Evolutionary conservation across 129 eudicot genomes (phyloP), one percentile per base, ranked within the genome.

Genomic region (Chrysanthemum makinoi): DNA sequence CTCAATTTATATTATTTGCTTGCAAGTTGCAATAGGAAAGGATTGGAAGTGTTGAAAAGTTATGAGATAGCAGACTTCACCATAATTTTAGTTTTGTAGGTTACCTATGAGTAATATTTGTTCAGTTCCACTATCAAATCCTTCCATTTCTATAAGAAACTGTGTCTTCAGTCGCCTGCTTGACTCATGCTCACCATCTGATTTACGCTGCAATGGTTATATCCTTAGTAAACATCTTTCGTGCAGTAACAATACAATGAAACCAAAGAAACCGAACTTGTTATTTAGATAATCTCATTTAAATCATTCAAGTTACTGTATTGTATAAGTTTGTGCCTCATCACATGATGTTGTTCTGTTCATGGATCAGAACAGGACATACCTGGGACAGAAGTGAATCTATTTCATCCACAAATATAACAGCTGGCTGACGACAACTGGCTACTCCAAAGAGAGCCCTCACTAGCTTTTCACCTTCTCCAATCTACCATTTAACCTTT

Each of bases 121-220:
- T 66, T 94, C 96, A 65, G 72, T 87, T 62, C 83, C 94, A 75
- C 81, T 81, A 77, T 94, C 97, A 79, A 94, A 94, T 71, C 99
- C 99, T 90, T 94, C 99, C 99, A 94, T 94, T 83, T 94, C 99
- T 49, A 94, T 94, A 63, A 94, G 93, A 75, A 94, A 94, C 63
- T 94, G 99, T 13, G 99, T 94, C 83, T 94, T 94, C 62, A 90
- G 70, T 64, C 99, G 85, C 71, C 99, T 83, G 63, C 96, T 90
- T 70, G 97, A 83, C 83, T 94, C 99, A 70, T 94, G 99, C 75
- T 94, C 99, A 59, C 97, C 99, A 64, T 89, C 97, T 73, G 97
- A 87, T 80, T 90, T 94, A 61, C 96, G 96, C 97, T 94, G 90
- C 82, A 83, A 73, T 48, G 65, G 18, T 10, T 58, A 65, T 2